phyloP scores from a whole-genome alignment of 345 rosid species.

The Excoecaria agallocha region DNA sequence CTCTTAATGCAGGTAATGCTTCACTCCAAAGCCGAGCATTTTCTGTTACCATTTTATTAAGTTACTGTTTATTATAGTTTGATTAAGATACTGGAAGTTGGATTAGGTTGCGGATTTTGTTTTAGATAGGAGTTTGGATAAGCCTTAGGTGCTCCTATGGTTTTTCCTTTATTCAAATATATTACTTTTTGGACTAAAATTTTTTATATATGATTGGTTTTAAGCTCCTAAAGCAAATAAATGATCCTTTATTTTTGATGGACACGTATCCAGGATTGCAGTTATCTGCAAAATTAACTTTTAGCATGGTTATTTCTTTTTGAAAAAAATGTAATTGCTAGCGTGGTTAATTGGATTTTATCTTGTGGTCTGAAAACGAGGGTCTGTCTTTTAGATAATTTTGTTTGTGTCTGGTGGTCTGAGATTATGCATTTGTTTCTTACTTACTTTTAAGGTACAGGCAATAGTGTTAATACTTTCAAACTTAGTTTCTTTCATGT shows the following conservation, averaged over 20 bases:
- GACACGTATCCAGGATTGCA: not conserved
- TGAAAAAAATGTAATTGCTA: not conserved
- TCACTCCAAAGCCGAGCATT: not conserved
- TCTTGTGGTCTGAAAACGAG: not conserved
- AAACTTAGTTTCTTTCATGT: not conserved
- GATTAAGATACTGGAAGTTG: not conserved
- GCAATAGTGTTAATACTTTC: not conserved
- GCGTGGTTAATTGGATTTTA: not conserved
- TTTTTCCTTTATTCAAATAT: not conserved
- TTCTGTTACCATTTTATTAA: not conserved
- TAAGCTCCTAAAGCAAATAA: not conserved
- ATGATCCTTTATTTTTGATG: not conserved
- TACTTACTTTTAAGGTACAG: not conserved
- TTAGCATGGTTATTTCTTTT: not conserved
- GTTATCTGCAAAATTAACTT: not conserved
- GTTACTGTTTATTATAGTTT: not conserved
- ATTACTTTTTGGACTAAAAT: not conserved
- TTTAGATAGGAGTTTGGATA: constrained; percentile 6
- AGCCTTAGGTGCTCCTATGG: not conserved
- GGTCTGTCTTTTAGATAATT: not conserved
- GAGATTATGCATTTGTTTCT: not conserved
- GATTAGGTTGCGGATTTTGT: not conserved
- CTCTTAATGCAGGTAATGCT: constrained; percentile 76
- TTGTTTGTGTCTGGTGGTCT: not conserved
- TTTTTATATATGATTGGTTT: not conserved